Base-by-base conservation (phyloP, 2,329 filamentous ascomycete species). In the Beauveria brongniartii region DNA sequence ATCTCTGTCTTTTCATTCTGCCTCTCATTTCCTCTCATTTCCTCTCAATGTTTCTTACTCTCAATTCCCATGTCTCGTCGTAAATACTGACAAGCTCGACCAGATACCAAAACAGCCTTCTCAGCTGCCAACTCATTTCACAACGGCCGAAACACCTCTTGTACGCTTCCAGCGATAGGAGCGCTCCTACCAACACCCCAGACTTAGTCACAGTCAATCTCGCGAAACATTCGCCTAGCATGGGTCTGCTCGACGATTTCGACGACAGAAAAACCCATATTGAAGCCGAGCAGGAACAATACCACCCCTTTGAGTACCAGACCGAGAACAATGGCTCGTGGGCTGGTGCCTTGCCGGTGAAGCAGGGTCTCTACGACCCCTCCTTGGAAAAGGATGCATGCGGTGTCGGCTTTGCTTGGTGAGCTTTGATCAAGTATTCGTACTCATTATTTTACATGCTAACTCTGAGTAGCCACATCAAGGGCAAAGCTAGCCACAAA, bases 401-500 rank as follows among this genome's bases (percentile, higher is more conserved):
- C 73, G 94, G 94, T 90, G 94, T 99, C 71, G 94, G 94, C 75
- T 99, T 99, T 78, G 91, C 93, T 77, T 96, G 93, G 91, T 95
- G 82, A 80, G 86, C 30, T n/a, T 22, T 10, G 18, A 59, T 20
- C 12, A 37, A 5, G 12, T 16, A 5, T 40, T n/a, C 26, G 5
- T 28, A 7, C 8, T 54, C 20, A 8, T 37, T 16, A 1, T 37
- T 16, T 37, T 37, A 50, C 41, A 43, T 28, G 26, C 43, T 57
- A 40, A 67, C 62, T 63, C 34, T 26, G 24, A 34, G 9, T 41
- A 95, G 91, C 80, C 90, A 97, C 76, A 97, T 97, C 77, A 97
- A 97, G 82, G 94, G 94, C 80, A 89, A 90, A 76, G 77, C 92
- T 65, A 97, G 92, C 81, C 94, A 97, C 83, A 99, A 97, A 75